Base-by-base conservation (phyloP, 163 green algal species). In the Chlamydomonas reinhardtii region DNA sequence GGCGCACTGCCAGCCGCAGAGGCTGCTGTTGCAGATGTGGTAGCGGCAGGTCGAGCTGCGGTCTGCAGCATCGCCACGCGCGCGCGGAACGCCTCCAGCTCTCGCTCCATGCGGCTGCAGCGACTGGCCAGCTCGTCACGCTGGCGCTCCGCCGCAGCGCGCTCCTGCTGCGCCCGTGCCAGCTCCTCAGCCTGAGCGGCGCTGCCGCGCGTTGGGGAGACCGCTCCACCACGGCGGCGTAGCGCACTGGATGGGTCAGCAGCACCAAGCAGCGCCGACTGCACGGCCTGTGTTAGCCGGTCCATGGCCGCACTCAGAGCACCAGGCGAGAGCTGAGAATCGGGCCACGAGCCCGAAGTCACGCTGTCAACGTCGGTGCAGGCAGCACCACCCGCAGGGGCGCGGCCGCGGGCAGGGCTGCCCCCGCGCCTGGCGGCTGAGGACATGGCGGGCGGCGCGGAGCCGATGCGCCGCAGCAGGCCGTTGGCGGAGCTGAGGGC, bases 381-480 rank as follows among this genome's bases (percentile, higher is more conserved):
- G n/a, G 59, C 43, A 35, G 2, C 64, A 25, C 35, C 17, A 59
- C 34, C 16, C 32, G 79, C 62, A 54, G 77, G 37, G 15, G 35
- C 25, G 17, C 39, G 32, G 24, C 17, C 20, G 1, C 72, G 25
- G 5, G 72, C 79, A 9, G 79, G 79, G 34, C 79, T 85, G 68
- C 43, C 59, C 19, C 39, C 32, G 27, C 70, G n/a, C 35, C 29
- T n/a, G 72, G 37, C n/a, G 2, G 29, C 59, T 24, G 29, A 29
- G 4, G 69, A 31, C 20, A 52, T 61, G 29, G 27, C 69, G 4
- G 39, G 27, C 12, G 35, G 11, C 8, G 24, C 59, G 32, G 66
- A 52, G 48, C 54, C 59, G 11, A 94, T 78, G 20, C 88, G 86
- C 27, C 80, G 39, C 34, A 93, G 65, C 48, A 93, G 37, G 59